phyloP scores from a whole-genome alignment of 306 rosid genomes.

The Corylus avellana region DNA sequence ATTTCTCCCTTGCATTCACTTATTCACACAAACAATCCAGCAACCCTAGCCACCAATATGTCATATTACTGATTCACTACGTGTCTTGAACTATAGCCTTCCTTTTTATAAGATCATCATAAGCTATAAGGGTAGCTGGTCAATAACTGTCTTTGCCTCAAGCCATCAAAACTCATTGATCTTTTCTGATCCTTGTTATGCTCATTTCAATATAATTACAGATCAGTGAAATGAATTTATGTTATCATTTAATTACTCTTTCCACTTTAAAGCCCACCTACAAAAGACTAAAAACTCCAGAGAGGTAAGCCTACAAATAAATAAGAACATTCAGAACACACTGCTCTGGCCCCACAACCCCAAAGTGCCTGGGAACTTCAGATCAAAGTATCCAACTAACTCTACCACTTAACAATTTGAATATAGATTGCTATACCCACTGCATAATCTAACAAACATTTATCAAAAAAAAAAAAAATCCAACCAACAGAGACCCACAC shows the following conservation, averaged over 20 bases:
- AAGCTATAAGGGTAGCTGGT: neutral
- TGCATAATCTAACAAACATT: neutral
- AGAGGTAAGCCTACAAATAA: neutral
- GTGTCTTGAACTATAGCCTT: neutral
- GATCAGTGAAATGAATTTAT: neutral
- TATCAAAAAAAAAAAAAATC: too few relatives aligned
- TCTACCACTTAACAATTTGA: neutral
- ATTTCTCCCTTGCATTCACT: neutral
- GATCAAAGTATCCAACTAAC: slow-evolving; percentile 9
- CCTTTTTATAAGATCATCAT: too few relatives aligned
- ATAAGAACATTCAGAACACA: neutral
- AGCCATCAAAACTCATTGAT: neutral
- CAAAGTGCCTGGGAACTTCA: neutral
- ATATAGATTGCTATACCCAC: neutral
- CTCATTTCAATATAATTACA: neutral
- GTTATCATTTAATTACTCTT: neutral
- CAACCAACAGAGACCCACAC: neutral
- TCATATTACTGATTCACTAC: neutral
- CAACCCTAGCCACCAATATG: neutral
- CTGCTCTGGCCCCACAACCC: neutral
- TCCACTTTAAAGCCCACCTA: neutral
- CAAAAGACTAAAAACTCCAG: neutral
- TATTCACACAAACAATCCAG: neutral
- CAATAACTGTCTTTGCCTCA: neutral
- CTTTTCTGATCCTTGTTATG: neutral